Evolutionary conservation across 192 early-diverging fungal genomes (phyloP).

Genomic region (Chytriomyces sp.): DNA sequence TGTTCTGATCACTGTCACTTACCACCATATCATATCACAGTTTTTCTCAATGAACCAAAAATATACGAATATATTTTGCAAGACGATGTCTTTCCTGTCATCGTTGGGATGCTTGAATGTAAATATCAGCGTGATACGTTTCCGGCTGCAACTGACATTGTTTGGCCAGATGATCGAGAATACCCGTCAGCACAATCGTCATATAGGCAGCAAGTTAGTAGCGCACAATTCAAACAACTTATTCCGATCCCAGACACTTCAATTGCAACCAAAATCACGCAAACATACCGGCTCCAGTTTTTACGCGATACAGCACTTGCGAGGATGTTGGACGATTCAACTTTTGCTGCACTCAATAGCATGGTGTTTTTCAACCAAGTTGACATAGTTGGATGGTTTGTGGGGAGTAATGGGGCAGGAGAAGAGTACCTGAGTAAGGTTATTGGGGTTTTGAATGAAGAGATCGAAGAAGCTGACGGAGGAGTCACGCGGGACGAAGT

Average conservation of each 20-base stretch:
- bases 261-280: conserved; percentile 80
- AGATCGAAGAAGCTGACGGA: conserved; percentile 51
- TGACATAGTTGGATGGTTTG: conserved; percentile 72
- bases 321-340: conserved; percentile 76
- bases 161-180: conserved; percentile 73
- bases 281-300: conserved; percentile 85
- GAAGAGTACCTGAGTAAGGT: conserved; percentile 70
- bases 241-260: conserved; percentile 77
- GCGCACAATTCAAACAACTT: conserved; percentile 63
- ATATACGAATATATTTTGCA: conserved; percentile 76
- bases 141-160: not conserved
- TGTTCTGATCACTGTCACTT: not conserved
- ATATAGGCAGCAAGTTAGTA: conserved; percentile 73
- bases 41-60: conserved; percentile 78
- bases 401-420: not conserved
- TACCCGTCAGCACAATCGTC: conserved; percentile 71
- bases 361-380: conserved; percentile 83
- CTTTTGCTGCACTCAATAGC: conserved; percentile 72
- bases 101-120: conserved; percentile 90
- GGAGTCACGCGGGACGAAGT: conserved; percentile 66
- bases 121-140: conserved; percentile 28
- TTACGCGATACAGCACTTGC: conserved; percentile 86
- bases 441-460: conserved; percentile 64
- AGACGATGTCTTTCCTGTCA: conserved; percentile 74
- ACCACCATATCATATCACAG: conserved; percentile 34